Base-by-base conservation (phyloP, 116 monocot species). In the Trichopus zeylanicus region DNA sequence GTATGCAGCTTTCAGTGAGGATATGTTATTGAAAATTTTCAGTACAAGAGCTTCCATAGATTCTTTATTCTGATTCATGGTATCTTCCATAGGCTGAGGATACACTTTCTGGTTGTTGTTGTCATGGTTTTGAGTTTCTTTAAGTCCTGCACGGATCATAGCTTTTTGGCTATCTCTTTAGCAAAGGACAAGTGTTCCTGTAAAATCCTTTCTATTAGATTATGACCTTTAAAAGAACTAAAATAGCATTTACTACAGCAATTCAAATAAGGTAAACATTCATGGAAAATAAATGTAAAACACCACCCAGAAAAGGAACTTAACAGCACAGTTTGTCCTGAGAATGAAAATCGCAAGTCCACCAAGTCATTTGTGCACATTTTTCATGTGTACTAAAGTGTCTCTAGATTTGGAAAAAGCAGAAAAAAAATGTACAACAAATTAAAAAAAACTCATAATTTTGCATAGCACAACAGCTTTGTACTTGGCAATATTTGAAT, bases 81-180 rank as follows among this genome's bases (percentile, higher is more conserved):
- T 63, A 54, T 91, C 98, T 39, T 98, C 91, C 30, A 88, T 73
- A 20, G 98, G 91, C 57, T 91, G 98, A 35, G 98, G 98, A 71
- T 98, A 73, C 12, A 97, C 78, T 67, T 82, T 86, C 70, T 83
- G 91, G 47, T 67, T 81, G 38, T 62, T 83, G 66, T 62, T 95
- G 30, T 91, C 97, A 77, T 76, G 81, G 59, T 53, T 72, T 73
- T 82, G 89, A 29, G 66, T 59, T 48, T 94, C 94, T 67, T 83
- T 94, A 0, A 64, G 62, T 81, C 94, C 94, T 61, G 80, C 62
- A 12, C 68, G 75, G 53, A 81, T 72, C 94, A 94, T 94, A 38
- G 67, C 79, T 82, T 61, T 60, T 37, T 31, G 31, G 37, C 20
- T 60, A 46, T 60, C 46, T 25, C 24, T 26, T 46, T 1, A 37